phyloP scores from a whole-genome alignment of 257 asterid genomes.

The Petunia axillaris region DNA sequence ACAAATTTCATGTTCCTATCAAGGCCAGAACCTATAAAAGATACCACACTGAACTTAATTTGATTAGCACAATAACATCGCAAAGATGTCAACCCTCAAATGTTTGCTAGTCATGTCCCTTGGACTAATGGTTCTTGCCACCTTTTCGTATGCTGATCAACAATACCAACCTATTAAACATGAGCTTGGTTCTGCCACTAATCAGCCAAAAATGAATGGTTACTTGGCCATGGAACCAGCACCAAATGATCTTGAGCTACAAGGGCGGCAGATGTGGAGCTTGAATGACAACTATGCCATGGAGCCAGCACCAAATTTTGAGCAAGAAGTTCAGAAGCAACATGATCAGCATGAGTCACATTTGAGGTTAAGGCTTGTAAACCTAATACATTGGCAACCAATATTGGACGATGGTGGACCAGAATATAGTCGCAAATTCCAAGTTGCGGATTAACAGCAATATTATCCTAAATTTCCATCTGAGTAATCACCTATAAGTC shows the following conservation, averaged over 20 bases:
- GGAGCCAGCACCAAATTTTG: background rate
- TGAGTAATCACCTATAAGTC: background rate
- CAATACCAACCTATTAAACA: background rate
- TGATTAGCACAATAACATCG: background rate
- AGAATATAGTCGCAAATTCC: background rate
- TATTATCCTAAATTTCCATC: background rate
- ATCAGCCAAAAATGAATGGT: background rate
- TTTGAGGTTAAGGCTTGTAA: background rate
- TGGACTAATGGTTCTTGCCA: background rate
- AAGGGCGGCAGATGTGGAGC: background rate
- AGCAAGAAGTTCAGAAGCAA: background rate
- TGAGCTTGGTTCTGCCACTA: background rate
- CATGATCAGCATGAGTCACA: slow-evolving; percentile 1
- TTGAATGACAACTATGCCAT: background rate
- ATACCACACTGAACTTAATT: background rate
- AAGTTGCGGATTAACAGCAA: background rate
- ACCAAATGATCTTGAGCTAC: background rate
- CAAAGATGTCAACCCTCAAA: slow-evolving; percentile 7
- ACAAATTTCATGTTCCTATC: background rate
- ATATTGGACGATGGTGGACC: background rate
- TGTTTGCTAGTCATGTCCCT: background rate
- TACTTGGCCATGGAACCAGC: background rate
- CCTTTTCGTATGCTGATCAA: background rate
- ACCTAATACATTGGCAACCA: background rate
- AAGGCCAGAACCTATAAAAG: background rate